A percentile compares a stretch with the other conserved stretches of the same genome.
These are phyloP conservation scores for Russula vinacea DNA, from an alignment of 768 basidiomycete species.

Conservation along the genomic window DNA sequence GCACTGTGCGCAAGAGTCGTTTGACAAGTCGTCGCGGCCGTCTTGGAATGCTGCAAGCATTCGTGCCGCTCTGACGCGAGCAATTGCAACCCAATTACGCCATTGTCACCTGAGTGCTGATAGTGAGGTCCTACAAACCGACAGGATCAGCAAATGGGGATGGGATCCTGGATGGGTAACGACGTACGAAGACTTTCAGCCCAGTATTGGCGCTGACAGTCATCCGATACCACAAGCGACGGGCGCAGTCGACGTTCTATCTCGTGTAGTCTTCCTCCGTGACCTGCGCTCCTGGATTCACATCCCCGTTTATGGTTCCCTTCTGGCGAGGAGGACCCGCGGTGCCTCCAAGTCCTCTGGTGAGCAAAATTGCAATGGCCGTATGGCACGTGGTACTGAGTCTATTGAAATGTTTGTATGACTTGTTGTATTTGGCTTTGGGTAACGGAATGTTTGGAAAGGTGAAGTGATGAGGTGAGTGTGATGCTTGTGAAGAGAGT, in stretches of 20 bases:
- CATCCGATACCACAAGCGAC: conserved; percentile 88
- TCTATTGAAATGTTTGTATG: too few species aligned
- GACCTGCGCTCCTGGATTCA: conserved; percentile 39
- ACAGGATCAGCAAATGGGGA: conserved; percentile 17
- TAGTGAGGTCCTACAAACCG: conserved; percentile 69
- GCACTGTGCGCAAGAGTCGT: conserved; percentile 19
- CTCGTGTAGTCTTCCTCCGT: conserved; percentile 62
- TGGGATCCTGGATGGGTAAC: neutral
- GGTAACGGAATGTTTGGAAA: too few species aligned
- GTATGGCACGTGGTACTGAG: too few species aligned
- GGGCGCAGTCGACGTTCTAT: conserved; percentile 79
- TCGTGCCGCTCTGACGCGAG: too few species aligned
- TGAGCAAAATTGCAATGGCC: too few species aligned
- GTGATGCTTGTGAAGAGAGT: too few species aligned
- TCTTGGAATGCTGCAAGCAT: conserved; percentile 2
- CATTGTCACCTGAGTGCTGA: conserved; percentile 46
- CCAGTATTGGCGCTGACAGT: conserved; percentile 86
- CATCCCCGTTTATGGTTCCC: conserved; percentile 37
- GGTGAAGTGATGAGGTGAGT: too few species aligned
- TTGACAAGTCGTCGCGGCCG: conserved; percentile 20
- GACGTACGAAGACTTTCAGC: conserved; percentile 83
- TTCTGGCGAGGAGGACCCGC: conserved; percentile 32
- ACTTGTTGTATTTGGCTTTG: too few species aligned
- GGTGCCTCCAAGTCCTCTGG: too few species aligned
- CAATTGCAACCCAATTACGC: too few species aligned